phyloP scores from a whole-genome alignment of 2,329 filamentous ascomycete genomes.

The Fusarium torulosum region DNA sequence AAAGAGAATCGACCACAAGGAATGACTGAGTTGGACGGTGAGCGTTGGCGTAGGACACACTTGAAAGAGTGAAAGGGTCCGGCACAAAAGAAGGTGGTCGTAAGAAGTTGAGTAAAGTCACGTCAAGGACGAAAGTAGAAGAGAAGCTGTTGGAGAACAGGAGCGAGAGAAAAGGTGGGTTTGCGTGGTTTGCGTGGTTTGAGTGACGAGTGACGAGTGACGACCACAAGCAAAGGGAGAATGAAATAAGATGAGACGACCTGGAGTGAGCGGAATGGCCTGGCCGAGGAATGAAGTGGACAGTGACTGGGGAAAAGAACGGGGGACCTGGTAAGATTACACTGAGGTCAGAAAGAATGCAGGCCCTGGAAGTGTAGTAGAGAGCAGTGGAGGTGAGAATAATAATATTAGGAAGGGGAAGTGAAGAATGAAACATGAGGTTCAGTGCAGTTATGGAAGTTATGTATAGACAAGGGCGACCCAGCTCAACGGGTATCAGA shows the following conservation, averaged over 20 bases:
- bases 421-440: slow-evolving; percentile 25
- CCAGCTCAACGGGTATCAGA: slow-evolving; percentile 37
- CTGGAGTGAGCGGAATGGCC: slow-evolving; percentile 13
- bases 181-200: slow-evolving; percentile 16
- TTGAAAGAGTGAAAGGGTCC: slow-evolving; percentile 44
- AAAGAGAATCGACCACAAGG: slow-evolving; percentile 27
- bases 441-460: slow-evolving; percentile 3
- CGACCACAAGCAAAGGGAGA: slow-evolving; percentile 37
- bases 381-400: too few relatives aligned
- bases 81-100: slow-evolving; percentile 18
- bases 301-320: slow-evolving; percentile 23
- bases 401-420: neutral
- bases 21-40: slow-evolving; percentile 22
- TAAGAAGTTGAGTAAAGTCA: slow-evolving; percentile 16
- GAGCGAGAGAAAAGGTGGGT: slow-evolving; percentile 31
- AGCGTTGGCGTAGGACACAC: slow-evolving; percentile 27
- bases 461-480: slow-evolving; percentile 32
- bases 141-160: slow-evolving; percentile 31
- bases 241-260: slow-evolving; percentile 38
- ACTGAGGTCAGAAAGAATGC: slow-evolving; percentile 38
- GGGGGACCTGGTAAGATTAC: slow-evolving; percentile 40
- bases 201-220: slow-evolving; percentile 22
- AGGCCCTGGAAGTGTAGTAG: slow-evolving; percentile 7
- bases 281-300: slow-evolving; percentile 29
- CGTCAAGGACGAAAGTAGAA: slow-evolving; percentile 32